phyloP scores from a whole-genome alignment of 2,329 filamentous ascomycete genomes.

The Arachnomyces sp. region DNA sequence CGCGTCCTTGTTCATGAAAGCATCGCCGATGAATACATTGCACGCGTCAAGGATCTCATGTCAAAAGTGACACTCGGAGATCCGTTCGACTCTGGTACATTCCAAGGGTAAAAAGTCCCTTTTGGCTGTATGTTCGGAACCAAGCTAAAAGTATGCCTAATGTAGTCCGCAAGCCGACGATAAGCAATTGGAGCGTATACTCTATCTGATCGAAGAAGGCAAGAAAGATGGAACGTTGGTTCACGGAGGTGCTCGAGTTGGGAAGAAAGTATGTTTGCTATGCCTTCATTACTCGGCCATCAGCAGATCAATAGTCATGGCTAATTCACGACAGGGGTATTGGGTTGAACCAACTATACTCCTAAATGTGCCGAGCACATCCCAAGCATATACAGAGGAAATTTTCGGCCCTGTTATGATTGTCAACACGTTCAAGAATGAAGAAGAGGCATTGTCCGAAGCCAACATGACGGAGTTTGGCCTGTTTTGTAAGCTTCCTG shows the following conservation, averaged over 20 bases:
- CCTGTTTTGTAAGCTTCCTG: no score
- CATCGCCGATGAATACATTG: no score
- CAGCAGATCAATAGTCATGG: no score
- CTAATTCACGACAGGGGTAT: slow-evolving; percentile 18
- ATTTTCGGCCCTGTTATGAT: slow-evolving; percentile 28
- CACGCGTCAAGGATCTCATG: no score
- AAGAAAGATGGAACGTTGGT: slow-evolving; percentile 23
- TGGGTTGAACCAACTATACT: slow-evolving; percentile 22
- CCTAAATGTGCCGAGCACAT: slow-evolving; percentile 15
- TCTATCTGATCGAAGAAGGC: slow-evolving; percentile 9
- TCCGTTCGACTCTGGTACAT: no score
- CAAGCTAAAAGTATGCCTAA: no score
- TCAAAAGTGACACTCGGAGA: no score
- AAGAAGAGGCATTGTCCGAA: slow-evolving; percentile 19
- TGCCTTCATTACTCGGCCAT: no score
- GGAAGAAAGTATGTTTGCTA: no score
- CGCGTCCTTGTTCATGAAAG: no score
- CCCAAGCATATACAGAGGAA: slow-evolving; percentile 22
- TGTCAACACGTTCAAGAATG: slow-evolving; percentile 19
- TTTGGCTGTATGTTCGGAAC: no score
- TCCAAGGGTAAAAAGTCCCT: no score
- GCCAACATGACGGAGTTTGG: slow-evolving; percentile 27
- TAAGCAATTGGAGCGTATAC: slow-evolving; percentile 8
- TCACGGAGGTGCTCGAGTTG: slow-evolving; percentile 17
- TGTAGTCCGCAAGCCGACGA: slow-evolving; percentile 7